These are phyloP conservation scores for Colletotrichum chlorophyti DNA, from an alignment of 2,329 filamentous ascomycete species.

Conservation along the genomic window DNA sequence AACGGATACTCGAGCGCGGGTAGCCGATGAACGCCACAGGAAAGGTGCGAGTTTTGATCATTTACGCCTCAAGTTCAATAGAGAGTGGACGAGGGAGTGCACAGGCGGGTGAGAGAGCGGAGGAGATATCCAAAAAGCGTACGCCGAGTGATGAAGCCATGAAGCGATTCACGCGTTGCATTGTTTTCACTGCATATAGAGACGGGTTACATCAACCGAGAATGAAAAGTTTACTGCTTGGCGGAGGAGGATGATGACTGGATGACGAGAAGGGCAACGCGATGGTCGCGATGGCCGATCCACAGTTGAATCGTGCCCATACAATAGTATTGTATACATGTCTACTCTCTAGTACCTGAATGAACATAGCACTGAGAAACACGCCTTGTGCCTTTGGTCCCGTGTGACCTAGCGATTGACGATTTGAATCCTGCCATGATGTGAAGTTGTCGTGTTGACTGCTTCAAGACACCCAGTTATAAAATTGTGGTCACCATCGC, in stretches of 20 bases:
- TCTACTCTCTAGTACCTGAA: too few species aligned
- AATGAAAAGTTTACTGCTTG: constrained; percentile 6
- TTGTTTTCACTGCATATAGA: constrained; percentile 6
- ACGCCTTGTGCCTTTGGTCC: too few species aligned
- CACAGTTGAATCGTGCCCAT: background rate
- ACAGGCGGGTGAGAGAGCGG: background rate
- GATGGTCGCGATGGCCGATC: background rate
- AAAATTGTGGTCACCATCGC: too few species aligned
- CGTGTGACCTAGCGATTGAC: too few species aligned
- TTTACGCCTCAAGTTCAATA: background rate
- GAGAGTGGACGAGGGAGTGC: background rate
- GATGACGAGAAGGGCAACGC: background rate
- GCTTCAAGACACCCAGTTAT: too few species aligned
- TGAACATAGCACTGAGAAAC: too few species aligned
- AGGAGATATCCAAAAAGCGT: background rate
- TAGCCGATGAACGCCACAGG: background rate
- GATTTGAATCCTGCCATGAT: too few species aligned
- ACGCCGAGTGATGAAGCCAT: background rate
- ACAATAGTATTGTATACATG: background rate
- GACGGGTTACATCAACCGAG: constrained; percentile 4
- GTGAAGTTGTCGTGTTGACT: too few species aligned
- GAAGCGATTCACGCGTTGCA: constrained; percentile 1
- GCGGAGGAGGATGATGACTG: background rate
- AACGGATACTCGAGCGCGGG: constrained; percentile 19
- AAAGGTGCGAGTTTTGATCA: background rate